Evolutionary conservation across 169 alveolate species (phyloP), one percentile per base, ranked within the genome.

Genomic region (Plasmodium adleri): DNA sequence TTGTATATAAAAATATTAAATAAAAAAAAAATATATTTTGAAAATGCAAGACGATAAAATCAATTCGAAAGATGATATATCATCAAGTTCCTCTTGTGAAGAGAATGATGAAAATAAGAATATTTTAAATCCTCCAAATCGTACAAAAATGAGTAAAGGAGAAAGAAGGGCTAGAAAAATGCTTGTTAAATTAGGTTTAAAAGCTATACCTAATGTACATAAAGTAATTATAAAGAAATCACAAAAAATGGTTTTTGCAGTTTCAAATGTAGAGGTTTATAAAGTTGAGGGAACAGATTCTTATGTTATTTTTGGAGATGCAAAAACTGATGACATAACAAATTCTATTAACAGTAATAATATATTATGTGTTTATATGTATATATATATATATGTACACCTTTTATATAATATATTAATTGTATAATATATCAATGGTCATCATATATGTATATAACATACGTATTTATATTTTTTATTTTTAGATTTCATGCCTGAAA

Each of bases 231-330:
- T 97, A 88, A 96, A 96, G 91, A 97, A 96, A 94, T 95, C 98
- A 87, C 97, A 97, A 88, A 97, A 96, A 93, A 93, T 97, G 83
- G 94, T 96, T 70, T 97, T 97, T 75, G 98, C 96, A 71, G 96
- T 98, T 80, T 93, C 96, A 74, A 95, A 95, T 92, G 99, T 99
- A 7, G 99, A 98, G 59, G 99, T 98, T 32, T 95, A 94, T 95
- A 96, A 97, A 96, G 92, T 97, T 68, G 96, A 97, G 17, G 93
- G 95, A 66, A 95, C 97, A 56, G 99, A 97, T 54, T 96, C 99
- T 47, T 98, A 97, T 92, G 97, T 98, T 72, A 95, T 98, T 72
- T 97, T 98, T 95, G 99, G 99, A 47, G 99, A 97, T 91, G 99
- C 99, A 56, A 97, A 97, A 94, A 94, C 97, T 20, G 99, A 97